These are phyloP conservation scores for Podaxis sp. DNA, from an alignment of 768 basidiomycete species.

Conservation along the genomic window DNA sequence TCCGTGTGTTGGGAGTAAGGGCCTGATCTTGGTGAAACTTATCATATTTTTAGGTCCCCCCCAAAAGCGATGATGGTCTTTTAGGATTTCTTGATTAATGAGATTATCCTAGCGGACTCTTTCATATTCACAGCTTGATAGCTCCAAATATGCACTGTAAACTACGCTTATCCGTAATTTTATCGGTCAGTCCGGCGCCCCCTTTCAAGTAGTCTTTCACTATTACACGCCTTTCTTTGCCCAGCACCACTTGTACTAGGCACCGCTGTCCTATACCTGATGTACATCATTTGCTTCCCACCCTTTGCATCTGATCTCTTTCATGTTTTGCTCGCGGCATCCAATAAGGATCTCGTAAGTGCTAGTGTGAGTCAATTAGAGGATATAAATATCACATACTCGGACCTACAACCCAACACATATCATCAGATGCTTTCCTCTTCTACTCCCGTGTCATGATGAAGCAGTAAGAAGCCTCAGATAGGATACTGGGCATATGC, in stretches of 20 bases:
- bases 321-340: background rate
- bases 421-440: background rate
- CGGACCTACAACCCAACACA: background rate
- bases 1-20: background rate
- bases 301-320: background rate
- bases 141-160: background rate
- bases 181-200: too few relatives aligned
- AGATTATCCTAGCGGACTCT: background rate
- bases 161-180: background rate
- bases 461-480: background rate
- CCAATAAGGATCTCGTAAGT: background rate
- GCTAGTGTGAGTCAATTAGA: background rate
- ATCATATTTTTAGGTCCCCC: slow-evolving; percentile 1
- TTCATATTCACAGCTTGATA: background rate
- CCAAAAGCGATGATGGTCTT: background rate
- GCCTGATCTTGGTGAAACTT: slow-evolving; percentile 12
- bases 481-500: background rate
- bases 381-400: too few relatives aligned
- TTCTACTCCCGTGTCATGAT: background rate
- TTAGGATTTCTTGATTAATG: background rate
- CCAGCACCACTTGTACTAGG: background rate
- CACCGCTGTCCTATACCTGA: background rate
- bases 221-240: background rate
- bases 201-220: background rate
- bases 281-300: background rate